These are phyloP conservation scores for Phellinidium pouzarii DNA, from an alignment of 1,284 basidiomycete genomes.

Conservation along the genomic window DNA sequence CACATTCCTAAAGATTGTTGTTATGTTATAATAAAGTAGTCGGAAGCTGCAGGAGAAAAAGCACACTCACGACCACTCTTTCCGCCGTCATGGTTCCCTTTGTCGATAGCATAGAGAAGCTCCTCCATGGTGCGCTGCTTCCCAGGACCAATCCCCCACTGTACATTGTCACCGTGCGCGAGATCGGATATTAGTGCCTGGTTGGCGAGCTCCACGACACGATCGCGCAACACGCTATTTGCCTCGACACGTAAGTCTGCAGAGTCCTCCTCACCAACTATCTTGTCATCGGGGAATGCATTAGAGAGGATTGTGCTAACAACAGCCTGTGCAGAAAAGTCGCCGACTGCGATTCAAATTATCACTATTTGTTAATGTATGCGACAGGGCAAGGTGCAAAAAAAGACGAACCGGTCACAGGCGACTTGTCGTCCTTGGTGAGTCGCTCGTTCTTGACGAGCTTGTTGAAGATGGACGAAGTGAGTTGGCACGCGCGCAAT, in stretches of 20 bases:
- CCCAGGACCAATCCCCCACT: conserved; percentile 63
- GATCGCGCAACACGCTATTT: conserved; percentile 48
- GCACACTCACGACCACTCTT: conserved; percentile 60
- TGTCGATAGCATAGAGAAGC: conserved; percentile 81
- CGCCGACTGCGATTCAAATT: conserved; percentile 56
- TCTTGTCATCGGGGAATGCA: conserved; percentile 80
- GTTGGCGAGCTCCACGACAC: conserved; percentile 81
- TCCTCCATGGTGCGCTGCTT: conserved; percentile 44
- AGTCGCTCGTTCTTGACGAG: conserved; percentile 85
- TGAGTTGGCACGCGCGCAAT: conserved; percentile 77
- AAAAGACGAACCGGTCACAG: conserved; percentile 79
- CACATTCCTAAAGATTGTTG: conserved; percentile 60
- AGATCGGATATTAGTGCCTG: conserved; percentile 64
- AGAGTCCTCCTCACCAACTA: conserved; percentile 96
- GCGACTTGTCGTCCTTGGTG: conserved; percentile 91
- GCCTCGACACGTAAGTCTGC: conserved; percentile 61
- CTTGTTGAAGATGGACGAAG: conserved; percentile 83
- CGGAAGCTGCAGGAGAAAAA: not conserved
- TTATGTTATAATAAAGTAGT: conserved; percentile 22
- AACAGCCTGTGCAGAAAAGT: conserved; percentile 87
- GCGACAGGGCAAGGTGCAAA: not conserved
- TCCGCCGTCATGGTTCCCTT: conserved; percentile 79
- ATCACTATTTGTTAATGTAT: conserved; percentile 7
- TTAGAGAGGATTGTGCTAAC: conserved; percentile 71
- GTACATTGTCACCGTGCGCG: conserved; percentile 39